A percentile compares a stretch with the other conserved stretches of the same genome.
phyloP scores from a whole-genome alignment of 306 rosid genomes.

The Alnus glutinosa region DNA sequence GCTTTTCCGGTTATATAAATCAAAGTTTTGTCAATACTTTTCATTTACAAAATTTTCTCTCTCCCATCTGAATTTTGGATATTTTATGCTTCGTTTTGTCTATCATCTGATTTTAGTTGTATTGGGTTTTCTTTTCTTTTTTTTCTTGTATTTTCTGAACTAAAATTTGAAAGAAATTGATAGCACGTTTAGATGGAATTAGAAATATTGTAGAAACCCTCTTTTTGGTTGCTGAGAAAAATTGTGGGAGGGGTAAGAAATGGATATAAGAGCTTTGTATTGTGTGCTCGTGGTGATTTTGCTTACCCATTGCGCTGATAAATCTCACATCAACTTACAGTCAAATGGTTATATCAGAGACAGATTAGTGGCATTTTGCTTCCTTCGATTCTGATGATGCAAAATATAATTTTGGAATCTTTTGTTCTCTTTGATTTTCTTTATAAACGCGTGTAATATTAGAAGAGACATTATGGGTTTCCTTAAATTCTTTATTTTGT shows the following conservation, averaged over 20 bases:
- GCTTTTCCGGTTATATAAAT: background rate
- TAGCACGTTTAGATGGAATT: background rate
- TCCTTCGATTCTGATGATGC: background rate
- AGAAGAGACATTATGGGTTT: background rate
- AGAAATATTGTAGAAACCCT: background rate
- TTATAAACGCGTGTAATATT: background rate
- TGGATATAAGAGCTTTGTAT: background rate
- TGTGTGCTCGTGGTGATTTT: background rate
- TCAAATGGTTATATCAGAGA: background rate
- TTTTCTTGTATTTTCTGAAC: too few species aligned
- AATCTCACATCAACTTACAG: background rate
- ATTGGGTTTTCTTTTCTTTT: background rate
- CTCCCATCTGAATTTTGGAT: background rate
- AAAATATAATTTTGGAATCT: background rate
- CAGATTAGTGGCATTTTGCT: background rate
- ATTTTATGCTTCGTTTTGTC: background rate
- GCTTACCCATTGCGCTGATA: background rate
- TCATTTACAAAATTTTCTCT: background rate
- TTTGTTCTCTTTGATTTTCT: background rate
- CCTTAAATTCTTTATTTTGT: conserved; percentile 1
- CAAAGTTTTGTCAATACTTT: background rate
- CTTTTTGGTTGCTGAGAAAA: conserved; percentile 1
- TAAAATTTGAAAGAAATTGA: conserved; percentile 1
- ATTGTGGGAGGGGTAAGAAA: background rate
- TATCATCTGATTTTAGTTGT: conserved; percentile 8